Base-by-base conservation (phyloP, 768 basidiomycete genomes). In the Amanita pallidorosea region DNA sequence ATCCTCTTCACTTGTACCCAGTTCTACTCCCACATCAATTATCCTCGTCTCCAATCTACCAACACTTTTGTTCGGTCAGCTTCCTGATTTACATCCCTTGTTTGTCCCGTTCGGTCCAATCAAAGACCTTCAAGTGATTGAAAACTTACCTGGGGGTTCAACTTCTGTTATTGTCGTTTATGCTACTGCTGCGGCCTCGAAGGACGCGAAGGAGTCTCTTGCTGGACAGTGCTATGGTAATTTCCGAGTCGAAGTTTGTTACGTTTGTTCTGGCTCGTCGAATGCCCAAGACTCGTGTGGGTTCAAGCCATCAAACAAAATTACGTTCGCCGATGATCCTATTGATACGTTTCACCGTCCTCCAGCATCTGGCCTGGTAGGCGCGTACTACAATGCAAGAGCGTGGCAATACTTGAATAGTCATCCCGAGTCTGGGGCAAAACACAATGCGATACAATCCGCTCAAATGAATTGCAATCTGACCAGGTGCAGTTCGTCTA, bases 61-160 rank as follows among this genome's bases (percentile, higher is more conserved):
- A 38, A 69, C 74, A 25, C 57, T 85, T 38, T 65, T 88, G 37
- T 88, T 88, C 62, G 77, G 82, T 51, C 76, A 83, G 60, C 64
- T 69, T 42, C 71, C 75, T 47, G 86, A 88, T 59, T 64, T 88
- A 55, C 74, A 83, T 46, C 85, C 85, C n/a, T 70, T 88, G 35
- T 74, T 88, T 53, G 77, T 71, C 62, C 86, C 86, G 20, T 88
- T 81, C 58, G 86, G 86, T 12, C 66, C 71, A 27, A 77, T 86
- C 60, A 79, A 80, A 58, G 76, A 76, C 49, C 72, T 88, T 48
- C 75, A 77, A 55, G 72, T 82, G 11, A 64, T 72, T 29, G 61
- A 70, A n/a, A 61, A 61, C 35, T 65, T 67, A 6, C 56, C 64
- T 29, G 56, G 65, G 49, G 70, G 69, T 45, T 73, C 70, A 35